Base-by-base conservation (phyloP, 202 grass and related monocot species). In the Panicum virgatum region DNA sequence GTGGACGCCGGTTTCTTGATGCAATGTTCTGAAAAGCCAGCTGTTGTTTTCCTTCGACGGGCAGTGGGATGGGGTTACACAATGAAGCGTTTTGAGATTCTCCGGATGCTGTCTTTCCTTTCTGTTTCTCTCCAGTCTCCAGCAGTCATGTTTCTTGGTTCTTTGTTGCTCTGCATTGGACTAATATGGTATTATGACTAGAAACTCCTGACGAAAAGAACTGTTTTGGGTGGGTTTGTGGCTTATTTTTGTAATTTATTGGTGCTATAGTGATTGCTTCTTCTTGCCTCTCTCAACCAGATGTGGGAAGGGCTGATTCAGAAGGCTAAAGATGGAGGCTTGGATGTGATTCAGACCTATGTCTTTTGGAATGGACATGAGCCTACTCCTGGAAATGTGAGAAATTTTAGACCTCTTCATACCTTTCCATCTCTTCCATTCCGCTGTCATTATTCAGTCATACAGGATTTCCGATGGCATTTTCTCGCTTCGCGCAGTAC, bases 311-410 rank as follows among this genome's bases (percentile, higher is more conserved):
- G 89, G 25, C 80, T 99, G 29, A 86, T 94, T 67, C 78, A 99
- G 82, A 99, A 96, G 75, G 96, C 96, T 14, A 99, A 96, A 82
- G 93, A 99, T 82, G 96, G 96, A 89, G 96, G 96, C 26, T 78
- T 99, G 79, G 96, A 99, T 85, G 96, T 96, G 66, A 85, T 99
- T 75, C 96, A 99, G 69, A 99, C 96, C 6, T 99, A 99, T 61
- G 96, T 99, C 36, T 99, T 99, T 76, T 99, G 96, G 96, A 99
- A 99, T 38, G 93, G 96, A 2, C 96, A 99, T 36, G 96, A 99
- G 59, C 96, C 96, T 72, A 91, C 89, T 48, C 93, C 89, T 51
- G 93, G 96, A 87, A 92, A 79, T 75, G 96, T 99, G 92, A 19
- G 12, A 16, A 67, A 52, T 64, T 79, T 69, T 67, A 13, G 75